Conservation (phyloP, 2,329 filamentous ascomycete species). For the Trichoderma atrobrunneum region DNA sequence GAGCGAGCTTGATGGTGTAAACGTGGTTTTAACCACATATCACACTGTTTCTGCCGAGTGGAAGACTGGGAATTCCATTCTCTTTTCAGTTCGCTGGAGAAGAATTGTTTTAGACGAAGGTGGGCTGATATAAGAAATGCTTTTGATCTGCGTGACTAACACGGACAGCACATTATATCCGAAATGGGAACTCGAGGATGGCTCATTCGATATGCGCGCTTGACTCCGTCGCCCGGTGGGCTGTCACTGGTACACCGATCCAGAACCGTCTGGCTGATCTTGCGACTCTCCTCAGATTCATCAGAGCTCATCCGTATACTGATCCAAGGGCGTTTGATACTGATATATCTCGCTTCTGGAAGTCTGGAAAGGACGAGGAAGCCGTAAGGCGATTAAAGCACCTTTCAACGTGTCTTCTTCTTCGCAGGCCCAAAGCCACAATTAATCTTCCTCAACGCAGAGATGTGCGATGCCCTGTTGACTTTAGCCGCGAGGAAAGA, state of each 20-base stretch:
- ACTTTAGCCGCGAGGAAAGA: background rate
- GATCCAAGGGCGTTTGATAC: background rate
- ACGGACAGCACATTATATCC: slow-evolving; percentile 28
- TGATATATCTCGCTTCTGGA: background rate
- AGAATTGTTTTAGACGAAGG: background rate
- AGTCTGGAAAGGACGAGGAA: background rate
- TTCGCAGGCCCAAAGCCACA: background rate
- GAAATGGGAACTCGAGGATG: slow-evolving; percentile 36
- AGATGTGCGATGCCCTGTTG: background rate
- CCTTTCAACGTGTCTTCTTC: background rate
- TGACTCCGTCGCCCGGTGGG: slow-evolving; percentile 39
- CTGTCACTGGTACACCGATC: slow-evolving; percentile 47
- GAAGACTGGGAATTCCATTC: background rate
- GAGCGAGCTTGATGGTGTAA: background rate
- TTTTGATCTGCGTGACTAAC: background rate
- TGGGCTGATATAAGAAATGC: background rate
- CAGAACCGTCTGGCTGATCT: slow-evolving; percentile 45
- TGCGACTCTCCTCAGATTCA: slow-evolving; percentile 37
- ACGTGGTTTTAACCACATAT: background rate
- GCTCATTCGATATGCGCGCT: slow-evolving; percentile 38
- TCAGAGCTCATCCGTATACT: background rate
- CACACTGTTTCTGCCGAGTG: background rate
- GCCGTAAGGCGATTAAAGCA: background rate
- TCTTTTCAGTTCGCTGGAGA: background rate
- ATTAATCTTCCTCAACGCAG: background rate